Evolutionary conservation across 768 basidiomycete species (phyloP).

Genomic region (Suillus decipiens): DNA sequence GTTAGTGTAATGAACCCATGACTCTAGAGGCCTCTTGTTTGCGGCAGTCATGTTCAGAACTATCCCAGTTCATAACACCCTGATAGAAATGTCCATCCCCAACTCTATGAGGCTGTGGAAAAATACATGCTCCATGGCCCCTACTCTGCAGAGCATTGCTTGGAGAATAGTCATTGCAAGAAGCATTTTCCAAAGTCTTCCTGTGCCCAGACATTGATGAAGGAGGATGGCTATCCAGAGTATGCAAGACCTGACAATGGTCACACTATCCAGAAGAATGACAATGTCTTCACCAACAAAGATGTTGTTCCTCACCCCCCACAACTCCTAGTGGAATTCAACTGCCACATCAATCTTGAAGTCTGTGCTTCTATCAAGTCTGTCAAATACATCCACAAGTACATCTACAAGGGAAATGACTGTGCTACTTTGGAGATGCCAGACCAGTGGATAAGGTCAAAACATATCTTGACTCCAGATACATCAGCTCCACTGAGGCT

Average conservation of each 20-base stretch:
- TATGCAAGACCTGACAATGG: slow-evolving; percentile 41
- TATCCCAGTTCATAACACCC: no score
- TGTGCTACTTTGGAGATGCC: slow-evolving; percentile 30
- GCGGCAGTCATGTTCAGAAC: no score
- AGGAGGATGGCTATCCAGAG: slow-evolving; percentile 42
- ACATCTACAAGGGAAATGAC: slow-evolving; percentile 52
- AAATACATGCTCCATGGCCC: slow-evolving; percentile 39
- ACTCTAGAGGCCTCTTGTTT: no score
- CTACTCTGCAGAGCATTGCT: slow-evolving; percentile 36
- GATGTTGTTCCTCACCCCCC: slow-evolving; percentile 47
- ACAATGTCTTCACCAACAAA: slow-evolving; percentile 35
- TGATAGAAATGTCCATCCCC: no score
- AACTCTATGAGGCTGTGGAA: no score
- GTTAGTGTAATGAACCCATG: no score
- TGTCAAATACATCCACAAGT: slow-evolving; percentile 51
- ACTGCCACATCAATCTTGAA: slow-evolving; percentile 56
- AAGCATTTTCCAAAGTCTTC: slow-evolving; percentile 49
- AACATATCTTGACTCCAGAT: no score
- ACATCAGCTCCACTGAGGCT: no score
- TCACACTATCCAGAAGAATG: slow-evolving; percentile 21
- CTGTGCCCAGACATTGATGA: slow-evolving; percentile 33
- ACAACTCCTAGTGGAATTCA: slow-evolving; percentile 34
- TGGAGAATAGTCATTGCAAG: slow-evolving; percentile 42
- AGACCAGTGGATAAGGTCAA: no score
- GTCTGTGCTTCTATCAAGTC: slow-evolving; percentile 37